Percentiles rank a stretch among this genome's conserved stretches.
Conservation (phyloP, 176 grass and related monocot species). For the Carex parvula region DNA sequence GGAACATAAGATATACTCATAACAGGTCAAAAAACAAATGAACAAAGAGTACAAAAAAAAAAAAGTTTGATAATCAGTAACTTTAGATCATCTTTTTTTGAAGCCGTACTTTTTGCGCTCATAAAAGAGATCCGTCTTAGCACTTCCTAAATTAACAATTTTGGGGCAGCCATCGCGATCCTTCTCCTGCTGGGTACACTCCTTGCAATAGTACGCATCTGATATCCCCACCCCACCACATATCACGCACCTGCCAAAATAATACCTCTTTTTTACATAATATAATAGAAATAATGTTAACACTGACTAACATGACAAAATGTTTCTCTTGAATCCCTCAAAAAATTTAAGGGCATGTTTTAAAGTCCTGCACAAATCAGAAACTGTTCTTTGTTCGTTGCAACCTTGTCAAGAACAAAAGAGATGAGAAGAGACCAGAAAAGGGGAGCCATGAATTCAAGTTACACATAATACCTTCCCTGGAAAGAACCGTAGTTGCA, state of each 20-base stretch:
- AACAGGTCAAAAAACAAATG: background rate
- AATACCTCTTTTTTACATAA: background rate
- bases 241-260: conserved; percentile 52
- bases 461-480: conserved; percentile 31
- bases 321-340: background rate
- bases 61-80: background rate
- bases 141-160: conserved; percentile 80
- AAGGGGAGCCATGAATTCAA: background rate
- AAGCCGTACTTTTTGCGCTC: conserved; percentile 38
- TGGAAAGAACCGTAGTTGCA: conserved; percentile 87
- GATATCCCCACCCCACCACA: conserved; percentile 78
- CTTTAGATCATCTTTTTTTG: background rate
- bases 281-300: background rate
- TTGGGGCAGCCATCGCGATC: conserved; percentile 74
- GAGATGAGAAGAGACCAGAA: background rate
- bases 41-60: background rate
- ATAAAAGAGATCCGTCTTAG: conserved; percentile 85
- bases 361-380: background rate
- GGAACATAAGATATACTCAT: background rate
- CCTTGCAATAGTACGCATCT: conserved; percentile 83
- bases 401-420: too few relatives aligned
- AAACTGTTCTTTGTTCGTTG: too few relatives aligned
- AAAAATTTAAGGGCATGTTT: background rate
- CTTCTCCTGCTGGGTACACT: conserved; percentile 83
- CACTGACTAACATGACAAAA: background rate